Evolutionary conservation across 2,329 filamentous ascomycete species (phyloP), one percentile per base, ranked within the genome.

Genomic region (Colletotrichum lentis): DNA sequence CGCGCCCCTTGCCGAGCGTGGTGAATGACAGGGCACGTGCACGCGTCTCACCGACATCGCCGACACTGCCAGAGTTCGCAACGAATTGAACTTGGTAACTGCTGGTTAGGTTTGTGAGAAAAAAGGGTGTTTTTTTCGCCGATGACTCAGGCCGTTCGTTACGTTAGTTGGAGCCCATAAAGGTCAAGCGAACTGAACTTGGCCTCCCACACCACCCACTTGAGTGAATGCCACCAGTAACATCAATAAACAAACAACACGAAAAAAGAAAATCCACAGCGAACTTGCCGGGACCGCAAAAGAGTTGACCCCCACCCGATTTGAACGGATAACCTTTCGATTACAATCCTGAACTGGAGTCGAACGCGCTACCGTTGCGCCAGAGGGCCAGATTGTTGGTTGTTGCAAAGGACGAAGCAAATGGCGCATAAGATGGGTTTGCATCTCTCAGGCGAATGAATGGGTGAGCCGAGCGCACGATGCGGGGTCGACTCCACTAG

Each of bases 261-360:
- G 59, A 54, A 2, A n/a, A 1, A 47, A 49, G 5, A 18, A 47
- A 12, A 1, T 3, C 20, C 2, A 18, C 20, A 1, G 11, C 4
- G 10, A 4, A 37, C 0, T 12, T 24, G 7, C 3, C 3, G 3
- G 4, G 14, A 16, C 1, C 2, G 35, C 31, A 67, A 64, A 64
- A 64, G 0, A 3, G 2, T 3, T 69, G 66, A 69, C 56, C 66
- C 66, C 56, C 46, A 66, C 66, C 66, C 56, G 66, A 66, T 69
- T 69, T 57, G 66, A 69, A 69, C 66, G 56, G 66, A 69, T 69
- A 69, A 69, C 66, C 66, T 69, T 69, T 61, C 66, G 65, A 68
- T 60, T 18, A 1, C 7, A 24, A 10, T 24, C 0, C 11, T 14
- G 18, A 2, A 3, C 65, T 68, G 66, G 66, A 69, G 66, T 69